Evolutionary conservation across 768 basidiomycete species (phyloP).

Genomic region (Leucocoprinus sp.): DNA sequence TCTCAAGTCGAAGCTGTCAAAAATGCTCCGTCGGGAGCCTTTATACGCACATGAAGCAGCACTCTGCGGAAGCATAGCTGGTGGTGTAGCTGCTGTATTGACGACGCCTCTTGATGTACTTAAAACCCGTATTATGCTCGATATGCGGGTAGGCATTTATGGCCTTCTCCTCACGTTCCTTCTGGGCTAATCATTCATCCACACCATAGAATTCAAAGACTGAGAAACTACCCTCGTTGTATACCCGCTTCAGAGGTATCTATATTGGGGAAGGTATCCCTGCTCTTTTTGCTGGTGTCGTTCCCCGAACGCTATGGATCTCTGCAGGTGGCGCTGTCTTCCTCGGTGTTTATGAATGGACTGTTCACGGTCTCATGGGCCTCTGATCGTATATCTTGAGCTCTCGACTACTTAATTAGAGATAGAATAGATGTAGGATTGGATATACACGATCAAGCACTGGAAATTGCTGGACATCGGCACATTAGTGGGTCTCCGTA

Average conservation of each 20-base stretch:
- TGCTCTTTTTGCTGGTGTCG: constrained; percentile 79
- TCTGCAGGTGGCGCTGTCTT: constrained; percentile 96
- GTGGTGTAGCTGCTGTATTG: constrained; percentile 79
- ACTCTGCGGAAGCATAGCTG: constrained; percentile 83
- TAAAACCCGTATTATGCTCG: constrained; percentile 96
- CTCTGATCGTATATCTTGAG: constrained; percentile 14
- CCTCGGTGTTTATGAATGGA: constrained; percentile 92
- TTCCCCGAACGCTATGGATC: constrained; percentile 94
- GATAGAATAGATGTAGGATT: not conserved
- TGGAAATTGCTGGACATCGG: too few species aligned
- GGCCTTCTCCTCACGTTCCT: not conserved
- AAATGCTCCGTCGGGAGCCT: constrained; percentile 41
- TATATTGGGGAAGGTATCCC: constrained; percentile 59
- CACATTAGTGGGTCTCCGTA: too few species aligned
- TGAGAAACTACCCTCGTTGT: constrained; percentile 45
- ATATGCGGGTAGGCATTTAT: constrained; percentile 53
- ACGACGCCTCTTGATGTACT: constrained; percentile 96
- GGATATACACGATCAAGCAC: too few species aligned
- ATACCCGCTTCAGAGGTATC: constrained; percentile 54
- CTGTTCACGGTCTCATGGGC: constrained; percentile 42
- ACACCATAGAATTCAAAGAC: constrained; percentile 38
- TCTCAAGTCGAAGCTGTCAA: constrained; percentile 63
- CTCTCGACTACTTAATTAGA: not conserved
- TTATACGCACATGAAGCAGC: constrained; percentile 74
- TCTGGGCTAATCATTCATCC: not conserved